A percentile compares a stretch with the other conserved stretches of the same genome.
phyloP scores from a whole-genome alignment of 2,329 filamentous ascomycete genomes.

The Arthroderma uncinatum region DNA sequence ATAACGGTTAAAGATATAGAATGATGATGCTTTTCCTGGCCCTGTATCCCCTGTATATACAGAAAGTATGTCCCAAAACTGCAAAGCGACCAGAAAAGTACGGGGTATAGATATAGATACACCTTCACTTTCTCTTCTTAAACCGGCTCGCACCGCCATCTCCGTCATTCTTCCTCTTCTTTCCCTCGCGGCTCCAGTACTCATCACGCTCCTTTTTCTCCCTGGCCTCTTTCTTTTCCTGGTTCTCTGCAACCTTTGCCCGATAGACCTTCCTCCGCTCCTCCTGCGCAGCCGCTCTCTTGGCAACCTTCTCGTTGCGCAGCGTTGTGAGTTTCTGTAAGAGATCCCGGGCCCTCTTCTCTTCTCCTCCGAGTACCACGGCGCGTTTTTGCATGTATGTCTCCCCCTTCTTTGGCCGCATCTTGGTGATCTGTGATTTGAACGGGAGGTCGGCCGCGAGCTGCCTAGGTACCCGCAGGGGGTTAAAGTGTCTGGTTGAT shows the following conservation, averaged over 20 bases:
- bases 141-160: conserved; percentile 33
- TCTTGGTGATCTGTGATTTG: conserved; percentile 78
- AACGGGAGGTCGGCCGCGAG: conserved; percentile 73
- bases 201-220: conserved; percentile 90
- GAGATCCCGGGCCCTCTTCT: conserved; percentile 75
- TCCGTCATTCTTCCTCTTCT: conserved; percentile 54
- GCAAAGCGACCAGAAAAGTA: not conserved
- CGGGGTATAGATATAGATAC: not conserved
- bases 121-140: conserved; percentile 33
- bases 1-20: too few species aligned
- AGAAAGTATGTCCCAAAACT: not conserved
- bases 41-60: not conserved
- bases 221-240: conserved; percentile 72
- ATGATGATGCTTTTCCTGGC: not conserved
- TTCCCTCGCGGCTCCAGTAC: conserved; percentile 84
- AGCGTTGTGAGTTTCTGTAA: conserved; percentile 90
- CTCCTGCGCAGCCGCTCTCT: conserved; percentile 75
- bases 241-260: conserved; percentile 68
- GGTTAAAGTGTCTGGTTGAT: conserved; percentile 63
- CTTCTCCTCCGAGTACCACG: conserved; percentile 73
- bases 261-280: conserved; percentile 69
- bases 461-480: conserved; percentile 39
- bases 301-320: conserved; percentile 79
- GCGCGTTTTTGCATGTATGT: conserved; percentile 95
- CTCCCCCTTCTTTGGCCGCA: conserved; percentile 64